phyloP scores from a whole-genome alignment of 768 basidiomycete species.

The Phanerochaete carnosa region DNA sequence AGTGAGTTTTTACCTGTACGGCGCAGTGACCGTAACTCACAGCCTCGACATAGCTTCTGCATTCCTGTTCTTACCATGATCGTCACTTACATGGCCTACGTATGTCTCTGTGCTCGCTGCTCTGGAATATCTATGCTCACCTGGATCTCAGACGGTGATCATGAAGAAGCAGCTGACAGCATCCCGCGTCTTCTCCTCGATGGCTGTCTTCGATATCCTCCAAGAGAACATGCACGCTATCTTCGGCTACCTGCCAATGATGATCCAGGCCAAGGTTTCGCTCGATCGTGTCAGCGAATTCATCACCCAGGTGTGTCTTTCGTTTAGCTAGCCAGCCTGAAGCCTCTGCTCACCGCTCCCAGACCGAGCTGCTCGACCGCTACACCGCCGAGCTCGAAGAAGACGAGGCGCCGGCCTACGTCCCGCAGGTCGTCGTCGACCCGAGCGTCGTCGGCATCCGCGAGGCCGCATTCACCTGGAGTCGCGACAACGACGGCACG shows the following conservation, averaged over 20 bases:
- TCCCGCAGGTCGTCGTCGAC: conserved; percentile 5
- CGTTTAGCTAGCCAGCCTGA: background rate
- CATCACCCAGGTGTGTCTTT: conserved; percentile 24
- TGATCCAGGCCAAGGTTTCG: conserved; percentile 33
- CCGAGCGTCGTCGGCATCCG: conserved; percentile 20
- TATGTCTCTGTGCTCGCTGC: conserved; percentile 24
- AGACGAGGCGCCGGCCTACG: background rate
- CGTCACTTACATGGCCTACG: conserved; percentile 57
- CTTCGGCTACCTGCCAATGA: conserved; percentile 19
- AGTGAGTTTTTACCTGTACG: conserved; percentile 26
- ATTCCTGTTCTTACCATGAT: conserved; percentile 64
- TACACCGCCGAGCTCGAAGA: conserved; percentile 9
- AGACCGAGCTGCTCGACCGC: conserved; percentile 30
- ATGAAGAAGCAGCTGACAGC: conserved; percentile 33
- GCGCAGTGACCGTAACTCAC: background rate
- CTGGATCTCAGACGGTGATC: conserved; percentile 26
- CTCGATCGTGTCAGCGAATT: conserved; percentile 39
- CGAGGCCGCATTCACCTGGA: conserved; percentile 31
- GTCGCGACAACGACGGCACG: conserved; percentile 15
- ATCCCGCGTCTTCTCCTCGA: conserved; percentile 14
- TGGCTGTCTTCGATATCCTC: conserved; percentile 19
- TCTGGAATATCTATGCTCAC: background rate
- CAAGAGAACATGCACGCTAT: conserved; percentile 19
- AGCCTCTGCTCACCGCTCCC: background rate
- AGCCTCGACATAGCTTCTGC: conserved; percentile 53